Percentiles rank a stretch among this genome's conserved stretches.
phyloP scores from a whole-genome alignment of 805 yeast genomes.

The Diddensiella santjacobensis region DNA sequence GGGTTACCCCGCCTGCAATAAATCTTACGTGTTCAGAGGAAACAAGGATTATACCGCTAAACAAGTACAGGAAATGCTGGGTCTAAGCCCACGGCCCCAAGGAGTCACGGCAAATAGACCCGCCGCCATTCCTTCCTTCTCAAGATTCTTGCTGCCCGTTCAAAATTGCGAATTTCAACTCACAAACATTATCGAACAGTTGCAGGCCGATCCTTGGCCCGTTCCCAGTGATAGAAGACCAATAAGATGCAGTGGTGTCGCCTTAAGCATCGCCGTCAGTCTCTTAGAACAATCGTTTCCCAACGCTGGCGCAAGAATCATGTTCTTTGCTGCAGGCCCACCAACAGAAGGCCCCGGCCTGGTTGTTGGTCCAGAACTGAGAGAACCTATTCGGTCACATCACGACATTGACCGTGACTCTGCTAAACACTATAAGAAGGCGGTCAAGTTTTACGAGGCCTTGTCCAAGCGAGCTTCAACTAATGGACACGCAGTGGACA shows the following conservation, averaged over 20 bases:
- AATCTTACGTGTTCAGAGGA: slow-evolving; percentile 82
- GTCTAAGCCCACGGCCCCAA: slow-evolving; percentile 39
- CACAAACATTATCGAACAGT: slow-evolving; percentile 70
- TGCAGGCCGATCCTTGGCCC: slow-evolving; percentile 84
- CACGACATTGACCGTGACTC: slow-evolving; percentile 90
- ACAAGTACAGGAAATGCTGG: slow-evolving; percentile 58
- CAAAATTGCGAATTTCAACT: slow-evolving; percentile 79
- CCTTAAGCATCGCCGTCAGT: slow-evolving; percentile 78
- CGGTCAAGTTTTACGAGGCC: slow-evolving; percentile 73
- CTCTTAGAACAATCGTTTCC: slow-evolving; percentile 78
- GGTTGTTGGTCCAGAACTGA: slow-evolving; percentile 85
- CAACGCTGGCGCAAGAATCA: slow-evolving; percentile 74
- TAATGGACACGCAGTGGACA: slow-evolving; percentile 78
- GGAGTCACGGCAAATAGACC: slow-evolving; percentile 34
- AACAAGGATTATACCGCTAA: slow-evolving; percentile 70
- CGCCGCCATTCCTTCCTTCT: slow-evolving; percentile 37
- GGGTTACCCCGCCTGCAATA: slow-evolving; percentile 60
- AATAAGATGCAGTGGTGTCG: slow-evolving; percentile 88
- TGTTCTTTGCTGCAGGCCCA: slow-evolving; percentile 91
- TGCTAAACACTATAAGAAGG: slow-evolving; percentile 85
- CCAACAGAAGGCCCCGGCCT: slow-evolving; percentile 93
- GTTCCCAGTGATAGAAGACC: slow-evolving; percentile 81
- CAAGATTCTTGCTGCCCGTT: slow-evolving; percentile 69
- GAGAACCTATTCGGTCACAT: slow-evolving; percentile 96
- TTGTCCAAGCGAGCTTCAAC: slow-evolving; percentile 68